Evolutionary conservation across 2,329 filamentous ascomycete genomes (phyloP).

Genomic region (Nigrospora sphaerica): DNA sequence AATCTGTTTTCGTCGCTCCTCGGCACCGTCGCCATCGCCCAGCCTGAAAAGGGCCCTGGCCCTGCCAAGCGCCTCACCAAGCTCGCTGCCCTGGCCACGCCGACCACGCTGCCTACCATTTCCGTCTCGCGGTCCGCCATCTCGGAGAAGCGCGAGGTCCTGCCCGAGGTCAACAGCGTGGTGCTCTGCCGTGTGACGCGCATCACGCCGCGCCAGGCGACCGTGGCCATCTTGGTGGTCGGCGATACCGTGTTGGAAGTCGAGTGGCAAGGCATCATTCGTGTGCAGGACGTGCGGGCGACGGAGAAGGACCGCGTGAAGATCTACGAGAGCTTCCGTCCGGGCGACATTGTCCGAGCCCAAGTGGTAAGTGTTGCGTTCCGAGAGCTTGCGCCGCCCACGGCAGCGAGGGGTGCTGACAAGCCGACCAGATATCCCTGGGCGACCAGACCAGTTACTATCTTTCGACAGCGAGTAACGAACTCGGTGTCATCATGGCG

Average conservation of each 20-base stretch:
- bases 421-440: constrained; percentile 61
- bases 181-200: constrained; percentile 83
- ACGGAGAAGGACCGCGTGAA: constrained; percentile 95
- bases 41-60: constrained; percentile 37
- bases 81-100: constrained; percentile 36
- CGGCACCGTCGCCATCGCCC: constrained; percentile 56
- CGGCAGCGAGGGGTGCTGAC: neutral
- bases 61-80: constrained; percentile 54
- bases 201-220: constrained; percentile 77
- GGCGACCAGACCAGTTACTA: constrained; percentile 96
- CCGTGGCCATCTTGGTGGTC: constrained; percentile 79
- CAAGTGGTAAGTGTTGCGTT: constrained; percentile 56
- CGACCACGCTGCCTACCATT: constrained; percentile 41
- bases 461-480: constrained; percentile 83
- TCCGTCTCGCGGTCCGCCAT: constrained; percentile 43
- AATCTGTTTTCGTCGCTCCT: constrained; percentile 77
- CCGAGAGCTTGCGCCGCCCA: neutral
- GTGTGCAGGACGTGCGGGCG: constrained; percentile 84
- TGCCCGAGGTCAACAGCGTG: constrained; percentile 73
- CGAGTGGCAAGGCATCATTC: constrained; percentile 79
- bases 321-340: constrained; percentile 84
- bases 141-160: constrained; percentile 55
- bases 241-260: constrained; percentile 65
- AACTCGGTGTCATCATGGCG: constrained; percentile 90
- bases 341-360: constrained; percentile 85